These are phyloP conservation scores for Xylaria nigripes DNA, from an alignment of 495 filamentous ascomycete species.

Conservation along the genomic window DNA sequence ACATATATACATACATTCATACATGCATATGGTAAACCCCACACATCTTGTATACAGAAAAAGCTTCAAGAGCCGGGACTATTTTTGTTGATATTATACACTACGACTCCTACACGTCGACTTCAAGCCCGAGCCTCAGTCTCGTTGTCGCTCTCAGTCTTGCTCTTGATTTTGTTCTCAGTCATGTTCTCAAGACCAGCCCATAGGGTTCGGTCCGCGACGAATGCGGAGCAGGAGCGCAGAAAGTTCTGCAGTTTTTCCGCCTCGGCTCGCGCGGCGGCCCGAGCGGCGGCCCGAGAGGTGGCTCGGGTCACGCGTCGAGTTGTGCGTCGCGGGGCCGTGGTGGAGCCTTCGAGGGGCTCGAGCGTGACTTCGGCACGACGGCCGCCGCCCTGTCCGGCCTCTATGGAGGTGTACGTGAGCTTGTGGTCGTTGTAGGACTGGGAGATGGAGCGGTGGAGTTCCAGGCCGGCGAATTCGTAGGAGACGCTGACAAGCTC, in stretches of 20 bases:
- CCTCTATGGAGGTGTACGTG: conserved; percentile 38
- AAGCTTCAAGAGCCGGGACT: too few relatives aligned
- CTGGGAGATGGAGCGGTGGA: conserved; percentile 29
- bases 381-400: conserved; percentile 33
- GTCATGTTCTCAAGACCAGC: conserved; percentile 6
- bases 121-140: too few relatives aligned
- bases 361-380: conserved; percentile 38
- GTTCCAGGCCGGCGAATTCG: conserved; percentile 39
- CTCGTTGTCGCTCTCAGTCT: too few relatives aligned
- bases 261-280: not conserved
- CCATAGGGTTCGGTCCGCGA: conserved; percentile 13
- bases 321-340: too few relatives aligned
- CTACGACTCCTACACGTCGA: too few relatives aligned
- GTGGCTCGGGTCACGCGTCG: too few relatives aligned
- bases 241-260: conserved; percentile 15
- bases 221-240: conserved; percentile 11
- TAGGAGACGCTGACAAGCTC: conserved; percentile 33
- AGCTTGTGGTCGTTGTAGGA: conserved; percentile 30
- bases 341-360: conserved; percentile 11
- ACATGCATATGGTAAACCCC: too few relatives aligned
- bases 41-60: too few relatives aligned
- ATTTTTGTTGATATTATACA: too few relatives aligned
- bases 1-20: too few relatives aligned
- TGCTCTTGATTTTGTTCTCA: too few relatives aligned
- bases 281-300: too few relatives aligned